Conservation (phyloP, 352 stramenopile species). For the Thraustotheca clavata region DNA sequence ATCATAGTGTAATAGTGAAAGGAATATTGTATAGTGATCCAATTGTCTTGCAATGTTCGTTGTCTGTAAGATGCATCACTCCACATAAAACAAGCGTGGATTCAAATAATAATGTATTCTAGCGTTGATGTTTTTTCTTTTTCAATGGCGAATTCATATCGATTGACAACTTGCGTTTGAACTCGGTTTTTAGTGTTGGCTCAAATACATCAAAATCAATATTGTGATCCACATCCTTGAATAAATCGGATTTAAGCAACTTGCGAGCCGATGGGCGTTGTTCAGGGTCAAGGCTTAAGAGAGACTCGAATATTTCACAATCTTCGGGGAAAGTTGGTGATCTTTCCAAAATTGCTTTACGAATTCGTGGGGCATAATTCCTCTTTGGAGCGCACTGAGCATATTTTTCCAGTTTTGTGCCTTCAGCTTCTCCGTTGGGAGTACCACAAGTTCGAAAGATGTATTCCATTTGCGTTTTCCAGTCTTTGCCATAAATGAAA, state of each 20-base stretch:
- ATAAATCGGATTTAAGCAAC: slow-evolving; percentile 4
- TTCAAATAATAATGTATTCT: no score
- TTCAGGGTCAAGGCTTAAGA: slow-evolving; percentile 67
- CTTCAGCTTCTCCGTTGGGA: slow-evolving; percentile 33
- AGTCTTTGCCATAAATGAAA: slow-evolving; percentile 52
- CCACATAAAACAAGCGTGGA: no score
- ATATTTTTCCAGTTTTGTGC: slow-evolving; percentile 40
- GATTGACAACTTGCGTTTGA: no score
- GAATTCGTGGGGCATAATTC: slow-evolving; percentile 66
- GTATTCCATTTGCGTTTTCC: slow-evolving; percentile 58
- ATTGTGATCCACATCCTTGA: neutral
- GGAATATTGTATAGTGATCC: no score
- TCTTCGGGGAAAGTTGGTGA: slow-evolving; percentile 38
- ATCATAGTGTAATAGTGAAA: no score
- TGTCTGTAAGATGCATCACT: no score
- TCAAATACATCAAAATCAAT: neutral
- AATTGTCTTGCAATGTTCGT: no score
- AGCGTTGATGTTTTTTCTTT: no score
- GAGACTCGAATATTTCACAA: slow-evolving; percentile 51
- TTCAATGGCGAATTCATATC: no score
- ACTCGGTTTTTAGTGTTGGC: no score
- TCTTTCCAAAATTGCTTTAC: slow-evolving; percentile 69
- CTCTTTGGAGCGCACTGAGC: slow-evolving; percentile 47
- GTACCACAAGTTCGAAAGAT: slow-evolving; percentile 76
- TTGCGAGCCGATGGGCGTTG: neutral